These are phyloP conservation scores for Syncephalastrum monosporum DNA, from an alignment of 371 early-diverging fungal species.

Conservation along the genomic window DNA sequence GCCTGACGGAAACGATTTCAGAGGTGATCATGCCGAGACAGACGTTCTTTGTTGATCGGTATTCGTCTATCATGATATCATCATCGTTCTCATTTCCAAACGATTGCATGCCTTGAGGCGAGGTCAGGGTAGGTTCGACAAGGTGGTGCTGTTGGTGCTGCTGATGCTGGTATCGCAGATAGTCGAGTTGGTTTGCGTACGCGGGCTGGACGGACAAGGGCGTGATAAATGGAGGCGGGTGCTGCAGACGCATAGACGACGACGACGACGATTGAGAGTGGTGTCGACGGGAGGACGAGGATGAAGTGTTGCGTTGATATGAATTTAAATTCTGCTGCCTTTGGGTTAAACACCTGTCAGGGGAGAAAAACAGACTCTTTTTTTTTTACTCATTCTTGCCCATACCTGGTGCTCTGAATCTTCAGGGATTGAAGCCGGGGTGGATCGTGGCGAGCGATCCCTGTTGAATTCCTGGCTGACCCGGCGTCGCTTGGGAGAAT, in stretches of 20 bases:
- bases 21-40: constrained; percentile 48
- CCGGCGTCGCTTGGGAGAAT: no score
- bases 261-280: no score
- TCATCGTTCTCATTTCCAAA: constrained; percentile 11
- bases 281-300: no score
- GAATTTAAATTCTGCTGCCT: no score
- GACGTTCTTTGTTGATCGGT: constrained; percentile 23
- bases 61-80: constrained; percentile 27
- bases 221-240: neutral
- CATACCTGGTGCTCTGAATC: no score
- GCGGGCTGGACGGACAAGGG: neutral
- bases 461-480: no score
- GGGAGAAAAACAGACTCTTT: no score
- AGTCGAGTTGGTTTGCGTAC: neutral
- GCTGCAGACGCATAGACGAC: neutral
- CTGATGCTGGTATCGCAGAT: neutral
- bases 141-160: neutral
- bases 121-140: neutral
- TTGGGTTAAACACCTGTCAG: no score
- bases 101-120: neutral
- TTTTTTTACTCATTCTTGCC: no score
- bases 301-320: no score
- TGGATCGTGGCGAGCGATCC: no score
- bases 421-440: no score
- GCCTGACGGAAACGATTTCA: constrained; percentile 36